Base-by-base conservation (phyloP, 306 rosid genomes). In the Prinsepia uniflora region DNA sequence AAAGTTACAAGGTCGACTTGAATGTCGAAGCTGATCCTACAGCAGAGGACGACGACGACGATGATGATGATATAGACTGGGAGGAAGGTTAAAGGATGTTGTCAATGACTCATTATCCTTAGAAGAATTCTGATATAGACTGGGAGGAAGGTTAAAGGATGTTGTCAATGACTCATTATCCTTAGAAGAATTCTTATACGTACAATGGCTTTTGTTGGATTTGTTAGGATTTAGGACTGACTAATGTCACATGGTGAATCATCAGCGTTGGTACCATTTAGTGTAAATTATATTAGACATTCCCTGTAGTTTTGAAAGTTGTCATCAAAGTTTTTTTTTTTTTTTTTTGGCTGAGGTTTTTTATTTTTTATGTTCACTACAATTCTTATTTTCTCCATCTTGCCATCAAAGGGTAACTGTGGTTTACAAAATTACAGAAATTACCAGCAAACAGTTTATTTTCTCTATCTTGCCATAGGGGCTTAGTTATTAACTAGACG, bases 121-220 rank as follows among this genome's bases (percentile, higher is more conserved):
- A 11, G 53, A 69, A 71, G 47, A 22, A 39, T 22, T 49, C 57
- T 34, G 12, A 58, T 41, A 76, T 92, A 22, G 96, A 92, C 77
- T 89, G 98, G 98, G 98, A 92, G 87, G 98, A 92, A 84, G 92
- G 96, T 63, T 92, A 63, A 80, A 77, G 81, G 40, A 53, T 7
- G 7, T 9, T 11, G 5, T 18, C 41, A 30, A 5, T 2, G 17
- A 24, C 62, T 22, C 41, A 0, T 3, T 12, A 44, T 52, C 56
- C 56, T 13, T 65, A 11, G 53, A 69, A 71, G 47, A 22, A 39
- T 22, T 49, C 57, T 34, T n/a, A 58, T 41, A n/a, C n/a, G n/a
- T n/a, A 14, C 24, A 10, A n/a, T 56, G 15, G 18, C n/a, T 14
- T 48, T 30, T 46, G 72, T 55, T 56, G 14, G 72, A 54, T 46